Base-by-base conservation (phyloP, 2,329 filamentous ascomycete species). In the Gyromitra esculenta region DNA sequence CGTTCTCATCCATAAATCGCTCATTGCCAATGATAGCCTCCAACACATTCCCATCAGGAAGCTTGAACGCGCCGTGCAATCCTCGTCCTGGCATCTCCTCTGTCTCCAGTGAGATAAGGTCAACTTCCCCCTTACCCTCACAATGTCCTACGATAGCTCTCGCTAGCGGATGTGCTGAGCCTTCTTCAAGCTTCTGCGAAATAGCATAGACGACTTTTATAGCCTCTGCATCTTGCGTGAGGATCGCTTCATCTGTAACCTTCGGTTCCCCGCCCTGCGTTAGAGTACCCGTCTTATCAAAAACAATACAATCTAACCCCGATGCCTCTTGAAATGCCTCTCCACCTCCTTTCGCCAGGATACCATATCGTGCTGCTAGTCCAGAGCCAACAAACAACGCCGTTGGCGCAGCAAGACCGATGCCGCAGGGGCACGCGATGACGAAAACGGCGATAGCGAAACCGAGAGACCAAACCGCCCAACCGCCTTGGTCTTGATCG, bases 151-250 rank as follows among this genome's bases (percentile, higher is more conserved):
- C 87, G 57, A 94, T 85, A 0, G 92, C 91, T 80, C 88, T 90
- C 35, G 91, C 92, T 25, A 95, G 87, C 0, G 92, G 91, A 81
- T 95, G 92, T 59, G 87, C 90, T 82, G 91, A 94, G 82, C 89
- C 90, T 77, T 90, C 88, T 81, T 95, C 92, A 1, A 92, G 83
- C 0, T 86, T 85, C 70, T 69, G 70, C 18, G 76, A 75, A 59
- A 79, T 60, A 11, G 73, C 18, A 48, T 79, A 78, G 11, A 75
- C 41, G 52, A 78, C 50, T 57, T 37, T 59, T 50, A 59, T 68
- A 31, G 69, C 50, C 45, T 72, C 71, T 1, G 39, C 11, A 57
- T 72, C 62, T 13, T 68, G 52, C 1, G 69, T 76, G 37, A 82
- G 59, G n/a, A 84, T 69, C 43, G 81, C 80, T 74, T 85, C 82